These are phyloP conservation scores for Mentha longifolia DNA, from an alignment of 257 asterid genomes.

Conservation along the genomic window DNA sequence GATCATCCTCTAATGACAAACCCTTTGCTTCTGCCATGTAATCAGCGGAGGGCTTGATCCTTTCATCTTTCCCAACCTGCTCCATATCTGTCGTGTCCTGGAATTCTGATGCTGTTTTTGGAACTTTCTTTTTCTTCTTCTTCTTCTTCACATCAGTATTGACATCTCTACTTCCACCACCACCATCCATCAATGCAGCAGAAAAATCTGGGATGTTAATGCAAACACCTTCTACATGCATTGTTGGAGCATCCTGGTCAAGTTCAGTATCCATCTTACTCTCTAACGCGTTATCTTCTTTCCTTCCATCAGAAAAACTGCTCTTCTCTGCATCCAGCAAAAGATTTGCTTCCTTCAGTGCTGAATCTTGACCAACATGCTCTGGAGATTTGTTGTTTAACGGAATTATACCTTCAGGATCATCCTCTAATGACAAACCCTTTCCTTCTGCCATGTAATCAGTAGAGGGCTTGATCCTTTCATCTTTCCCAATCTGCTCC, in stretches of 20 bases:
- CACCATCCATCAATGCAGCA: constrained; percentile 23
- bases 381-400: constrained; percentile 31
- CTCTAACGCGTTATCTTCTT: constrained; percentile 1
- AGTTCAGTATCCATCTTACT: constrained; percentile 29
- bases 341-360: constrained; percentile 11
- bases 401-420: constrained; percentile 28
- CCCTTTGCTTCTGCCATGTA: constrained; percentile 28
- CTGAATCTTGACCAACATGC: constrained; percentile 30
- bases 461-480: constrained; percentile 24
- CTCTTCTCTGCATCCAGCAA: constrained; percentile 32
- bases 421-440: constrained; percentile 23
- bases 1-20: constrained; percentile 28
- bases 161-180: constrained; percentile 36
- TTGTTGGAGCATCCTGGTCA: constrained; percentile 32
- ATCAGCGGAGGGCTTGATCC: constrained; percentile 24
- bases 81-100: constrained; percentile 38
- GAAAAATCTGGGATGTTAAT: constrained; percentile 36
- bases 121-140: constrained; percentile 48
- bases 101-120: constrained; percentile 36
- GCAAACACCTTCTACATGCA: constrained; percentile 25
- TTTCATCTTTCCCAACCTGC: constrained; percentile 37
- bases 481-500: constrained; percentile 38
- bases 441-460: constrained; percentile 30
- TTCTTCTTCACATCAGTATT: constrained; percentile 40
- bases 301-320: constrained; percentile 5